Evolutionary conservation across 2,329 filamentous ascomycete species (phyloP), one percentile per base, ranked within the genome.

Genomic region (Fusarium dimerum): DNA sequence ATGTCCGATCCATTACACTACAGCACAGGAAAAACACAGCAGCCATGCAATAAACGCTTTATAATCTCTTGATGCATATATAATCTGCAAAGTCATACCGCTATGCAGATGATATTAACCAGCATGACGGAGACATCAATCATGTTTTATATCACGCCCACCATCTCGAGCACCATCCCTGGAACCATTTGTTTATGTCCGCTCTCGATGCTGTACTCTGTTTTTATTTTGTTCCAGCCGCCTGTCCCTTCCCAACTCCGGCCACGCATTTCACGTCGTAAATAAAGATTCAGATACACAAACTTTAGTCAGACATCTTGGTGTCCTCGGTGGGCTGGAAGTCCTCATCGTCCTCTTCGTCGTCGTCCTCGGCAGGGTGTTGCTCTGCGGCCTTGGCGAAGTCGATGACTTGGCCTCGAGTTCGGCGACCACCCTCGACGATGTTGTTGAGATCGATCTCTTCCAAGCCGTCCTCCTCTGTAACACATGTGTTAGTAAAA

Each of bases 371-470:
- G 59, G 80, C 83, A 43, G 83, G 85, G 65, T 89, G 83, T 73
- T 96, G 86, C 74, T 89, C 81, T 26, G 90, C 91, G 17, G 92
- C 92, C 78, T 96, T 92, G 67, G 89, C 88, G 76, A 90, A 97
- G 80, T 97, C 90, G 71, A 97, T 97, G 68, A 86, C 82, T 74
- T 90, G 90, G 69, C 92, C 92, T 68, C 93, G 93, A 59, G 93
- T 97, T 73, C 94, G 93, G 66, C 87, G 84, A 58, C 87, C 87
- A 60, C 80, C 82, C 53, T 77, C 72, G 69, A 97, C 86, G 72
- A 97, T 96, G 82, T 97, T 97, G 71, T 84, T 83, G 51, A 84
- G 78, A 70, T 96, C 90, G 71, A 99, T 97, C 76, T 93, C 92
- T 71, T 95, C 90, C 80, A 96, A 84, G 73, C 89, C 88, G 67